Evolutionary conservation across 495 filamentous ascomycete genomes (phyloP).

Genomic region (Aspergillus panamensis): DNA sequence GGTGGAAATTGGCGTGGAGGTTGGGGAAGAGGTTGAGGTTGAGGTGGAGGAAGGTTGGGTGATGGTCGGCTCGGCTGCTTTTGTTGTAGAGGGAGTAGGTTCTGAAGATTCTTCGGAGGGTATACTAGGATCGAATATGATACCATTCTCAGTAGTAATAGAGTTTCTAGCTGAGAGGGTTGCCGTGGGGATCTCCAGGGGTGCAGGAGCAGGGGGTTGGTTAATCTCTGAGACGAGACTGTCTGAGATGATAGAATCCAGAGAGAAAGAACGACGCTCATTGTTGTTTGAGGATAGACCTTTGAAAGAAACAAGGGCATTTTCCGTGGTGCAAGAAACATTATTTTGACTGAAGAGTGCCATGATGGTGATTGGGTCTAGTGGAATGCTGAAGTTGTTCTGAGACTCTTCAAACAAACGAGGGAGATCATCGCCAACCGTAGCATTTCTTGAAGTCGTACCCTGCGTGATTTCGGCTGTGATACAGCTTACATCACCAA

Average conservation of each 20-base stretch:
- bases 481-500: slow-evolving; percentile 65
- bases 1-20: slow-evolving; percentile 13
- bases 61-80: slow-evolving; percentile 20
- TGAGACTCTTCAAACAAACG: slow-evolving; percentile 62
- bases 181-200: slow-evolving; percentile 18
- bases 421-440: slow-evolving; percentile 74
- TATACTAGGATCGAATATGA: slow-evolving; percentile 35
- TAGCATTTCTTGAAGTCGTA: slow-evolving; percentile 59
- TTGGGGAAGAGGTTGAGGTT: slow-evolving; percentile 7
- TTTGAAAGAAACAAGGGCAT: slow-evolving; percentile 80
- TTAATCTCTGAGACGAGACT: slow-evolving; percentile 2
- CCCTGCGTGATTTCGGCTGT: slow-evolving; percentile 57
- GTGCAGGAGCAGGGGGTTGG: slow-evolving; percentile 5
- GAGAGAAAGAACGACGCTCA: slow-evolving; percentile 27
- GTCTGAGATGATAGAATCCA: slow-evolving; percentile 13
- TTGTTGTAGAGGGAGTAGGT: slow-evolving; percentile 18
- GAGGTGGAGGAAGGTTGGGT: slow-evolving; percentile 16
- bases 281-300: slow-evolving; percentile 35
- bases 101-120: slow-evolving; percentile 15
- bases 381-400: slow-evolving; percentile 69
- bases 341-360: slow-evolving; percentile 70
- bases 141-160: slow-evolving; percentile 41
- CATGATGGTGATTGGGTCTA: slow-evolving; percentile 63
- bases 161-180: slow-evolving; percentile 31
- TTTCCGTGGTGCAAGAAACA: slow-evolving; percentile 75